A percentile compares a stretch with the other conserved stretches of the same genome.
Evolutionary conservation across 768 basidiomycete species (phyloP).

Genomic region (Suillus paluster): DNA sequence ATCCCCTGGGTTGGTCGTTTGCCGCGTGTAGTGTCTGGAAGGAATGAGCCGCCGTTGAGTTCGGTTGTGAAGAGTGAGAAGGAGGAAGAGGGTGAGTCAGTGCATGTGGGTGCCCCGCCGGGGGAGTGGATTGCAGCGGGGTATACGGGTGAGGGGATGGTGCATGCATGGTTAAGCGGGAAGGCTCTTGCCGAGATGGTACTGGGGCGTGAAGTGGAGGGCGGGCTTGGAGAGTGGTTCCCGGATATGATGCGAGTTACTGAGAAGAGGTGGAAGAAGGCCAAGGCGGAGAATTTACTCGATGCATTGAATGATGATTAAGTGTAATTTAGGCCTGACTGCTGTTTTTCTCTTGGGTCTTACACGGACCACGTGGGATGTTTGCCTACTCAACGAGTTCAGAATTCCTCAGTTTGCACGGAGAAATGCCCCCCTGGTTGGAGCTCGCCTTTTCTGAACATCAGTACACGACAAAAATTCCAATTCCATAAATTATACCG

Average conservation of each 20-base stretch:
- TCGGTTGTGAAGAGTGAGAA: neutral
- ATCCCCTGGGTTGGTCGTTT: constrained; percentile 77
- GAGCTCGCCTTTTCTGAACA: neutral
- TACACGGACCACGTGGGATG: no score
- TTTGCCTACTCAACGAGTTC: no score
- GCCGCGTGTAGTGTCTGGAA: constrained; percentile 50
- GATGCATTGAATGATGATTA: neutral
- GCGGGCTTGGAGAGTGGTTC: constrained; percentile 45
- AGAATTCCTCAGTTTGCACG: no score
- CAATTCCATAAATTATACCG: neutral
- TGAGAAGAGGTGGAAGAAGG: constrained; percentile 57
- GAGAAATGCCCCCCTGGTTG: no score
- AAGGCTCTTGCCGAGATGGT: constrained; percentile 65
- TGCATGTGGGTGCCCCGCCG: constrained; percentile 33
- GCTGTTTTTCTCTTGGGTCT: no score
- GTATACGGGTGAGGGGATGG: constrained; percentile 77
- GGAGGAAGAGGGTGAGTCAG: neutral
- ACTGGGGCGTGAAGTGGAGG: constrained; percentile 39
- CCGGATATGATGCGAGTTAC: constrained; percentile 54
- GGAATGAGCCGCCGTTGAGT: constrained; percentile 29
- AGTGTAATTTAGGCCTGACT: no score
- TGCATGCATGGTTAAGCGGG: constrained; percentile 69
- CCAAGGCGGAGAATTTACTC: constrained; percentile 48
- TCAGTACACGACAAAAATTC: neutral
- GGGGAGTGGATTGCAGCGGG: constrained; percentile 80